Evolutionary conservation across 805 yeast species (phyloP).

Genomic region (Scheffersomyces stipitis): DNA sequence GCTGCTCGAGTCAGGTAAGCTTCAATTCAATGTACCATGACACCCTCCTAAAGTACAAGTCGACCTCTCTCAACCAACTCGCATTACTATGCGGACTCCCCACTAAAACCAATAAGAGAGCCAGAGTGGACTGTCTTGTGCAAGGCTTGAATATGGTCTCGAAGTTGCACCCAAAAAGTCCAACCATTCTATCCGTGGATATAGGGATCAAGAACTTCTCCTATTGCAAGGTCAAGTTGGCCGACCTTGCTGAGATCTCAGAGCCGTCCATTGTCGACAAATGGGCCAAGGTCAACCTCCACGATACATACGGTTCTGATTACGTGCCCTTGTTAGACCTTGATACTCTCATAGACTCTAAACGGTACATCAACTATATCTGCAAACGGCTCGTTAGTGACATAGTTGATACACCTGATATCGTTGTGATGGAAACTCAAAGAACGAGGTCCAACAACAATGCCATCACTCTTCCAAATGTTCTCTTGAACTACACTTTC

Average conservation of each 20-base stretch:
- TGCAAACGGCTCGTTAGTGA: constrained; percentile 19
- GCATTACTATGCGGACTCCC: constrained; percentile 24
- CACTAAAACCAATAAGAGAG: constrained; percentile 15
- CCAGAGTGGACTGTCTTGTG: constrained; percentile 8
- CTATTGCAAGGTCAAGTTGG: constrained; percentile 24
- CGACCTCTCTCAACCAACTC: constrained; percentile 10
- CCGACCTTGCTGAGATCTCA: constrained; percentile 1
- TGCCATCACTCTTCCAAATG: constrained; percentile 38
- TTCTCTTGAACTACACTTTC: constrained; percentile 35
- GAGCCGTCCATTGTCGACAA: constrained; percentile 1
- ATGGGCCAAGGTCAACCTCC: constrained; percentile 30
- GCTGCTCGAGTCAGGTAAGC: too few relatives aligned
- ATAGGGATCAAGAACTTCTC: constrained; percentile 44
- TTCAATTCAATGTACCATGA: background rate
- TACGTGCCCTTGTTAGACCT: constrained; percentile 8
- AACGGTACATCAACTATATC: constrained; percentile 24
- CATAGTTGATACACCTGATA: constrained; percentile 19
- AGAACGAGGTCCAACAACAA: constrained; percentile 36
- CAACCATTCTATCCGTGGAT: constrained; percentile 30
- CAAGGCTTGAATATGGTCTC: constrained; percentile 8
- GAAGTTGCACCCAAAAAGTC: constrained; percentile 6
- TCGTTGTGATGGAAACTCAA: constrained; percentile 39
- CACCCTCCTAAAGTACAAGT: constrained; percentile 2
- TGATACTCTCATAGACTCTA: constrained; percentile 22
- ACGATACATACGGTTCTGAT: constrained; percentile 16